Conservation (phyloP, 371 early-diverging fungal genomes). For the Mucor irregularis region DNA sequence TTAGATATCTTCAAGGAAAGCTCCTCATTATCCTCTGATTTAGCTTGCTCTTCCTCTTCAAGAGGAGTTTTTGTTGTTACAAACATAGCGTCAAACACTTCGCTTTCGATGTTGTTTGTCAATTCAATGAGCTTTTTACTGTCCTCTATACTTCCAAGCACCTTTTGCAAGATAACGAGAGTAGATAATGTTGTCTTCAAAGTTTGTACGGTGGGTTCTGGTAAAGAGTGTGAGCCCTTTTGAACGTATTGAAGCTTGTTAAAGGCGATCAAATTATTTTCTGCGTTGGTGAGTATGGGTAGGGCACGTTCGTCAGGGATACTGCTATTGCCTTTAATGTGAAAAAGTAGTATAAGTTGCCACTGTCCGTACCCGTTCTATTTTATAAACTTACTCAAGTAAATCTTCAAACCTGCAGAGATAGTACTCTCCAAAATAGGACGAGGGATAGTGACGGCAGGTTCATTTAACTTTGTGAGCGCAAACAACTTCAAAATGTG, state of each 20-base stretch:
- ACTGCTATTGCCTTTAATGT: slow-evolving; percentile 4
- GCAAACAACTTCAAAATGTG: neutral
- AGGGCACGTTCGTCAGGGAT: slow-evolving; percentile 8
- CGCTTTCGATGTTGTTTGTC: neutral
- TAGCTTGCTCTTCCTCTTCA: slow-evolving; percentile 13
- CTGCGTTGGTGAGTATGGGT: neutral
- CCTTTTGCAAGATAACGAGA: slow-evolving; percentile 13
- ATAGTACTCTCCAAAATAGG: slow-evolving; percentile 19
- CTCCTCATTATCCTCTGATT: slow-evolving; percentile 10
- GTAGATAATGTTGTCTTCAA: slow-evolving; percentile 18
- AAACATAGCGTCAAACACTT: slow-evolving; percentile 38
- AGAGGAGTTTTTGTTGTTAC: slow-evolving; percentile 8
- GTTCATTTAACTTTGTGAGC: slow-evolving; percentile 2
- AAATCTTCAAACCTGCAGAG: slow-evolving; percentile 8
- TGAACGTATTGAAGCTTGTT: slow-evolving; percentile 17
- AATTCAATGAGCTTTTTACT: neutral
- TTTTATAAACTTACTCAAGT: slow-evolving; percentile 13
- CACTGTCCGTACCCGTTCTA: neutral
- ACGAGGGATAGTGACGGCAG: slow-evolving; percentile 8
- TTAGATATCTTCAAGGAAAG: neutral
- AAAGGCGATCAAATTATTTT: slow-evolving; percentile 6
- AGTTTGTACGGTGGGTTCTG: slow-evolving; percentile 11
- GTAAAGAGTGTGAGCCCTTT: neutral
- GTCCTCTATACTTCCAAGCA: neutral
- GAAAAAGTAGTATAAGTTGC: neutral